Percentiles rank a stretch among this genome's conserved stretches.
These are phyloP conservation scores for Trametes polyzona DNA, from an alignment of 1,284 basidiomycete genomes.

Conservation along the genomic window DNA sequence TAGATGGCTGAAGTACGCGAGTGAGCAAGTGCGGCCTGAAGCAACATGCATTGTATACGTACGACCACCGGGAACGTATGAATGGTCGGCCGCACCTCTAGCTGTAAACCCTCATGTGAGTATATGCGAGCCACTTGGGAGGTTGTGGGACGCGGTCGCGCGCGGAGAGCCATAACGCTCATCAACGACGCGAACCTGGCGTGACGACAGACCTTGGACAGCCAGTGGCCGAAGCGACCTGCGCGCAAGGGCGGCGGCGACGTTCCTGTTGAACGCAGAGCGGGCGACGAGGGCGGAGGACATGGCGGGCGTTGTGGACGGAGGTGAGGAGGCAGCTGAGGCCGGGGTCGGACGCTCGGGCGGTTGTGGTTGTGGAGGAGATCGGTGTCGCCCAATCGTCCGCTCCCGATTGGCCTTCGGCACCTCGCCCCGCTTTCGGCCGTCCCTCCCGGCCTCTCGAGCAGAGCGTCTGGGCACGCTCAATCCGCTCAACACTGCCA, in stretches of 20 bases:
- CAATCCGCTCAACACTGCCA: no score
- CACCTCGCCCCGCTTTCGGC: constrained; percentile 21
- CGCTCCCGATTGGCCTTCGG: constrained; percentile 25
- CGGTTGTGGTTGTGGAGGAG: constrained; percentile 1
- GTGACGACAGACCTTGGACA: constrained; percentile 30
- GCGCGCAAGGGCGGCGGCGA: constrained; percentile 45
- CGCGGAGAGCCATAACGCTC: neutral
- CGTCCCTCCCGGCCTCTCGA: constrained; percentile 10
- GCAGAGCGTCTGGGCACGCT: neutral
- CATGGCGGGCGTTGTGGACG: constrained; percentile 45
- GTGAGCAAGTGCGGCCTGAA: neutral
- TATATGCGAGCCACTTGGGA: neutral
- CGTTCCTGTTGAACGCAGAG: constrained; percentile 49
- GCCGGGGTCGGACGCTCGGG: neutral
- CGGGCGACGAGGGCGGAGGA: constrained; percentile 54
- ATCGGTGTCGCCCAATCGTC: constrained; percentile 18
- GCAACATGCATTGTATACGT: constrained; percentile 38
- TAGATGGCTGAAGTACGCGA: constrained; percentile 69
- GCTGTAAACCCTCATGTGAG: constrained; percentile 30
- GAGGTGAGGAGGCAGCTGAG: constrained; percentile 12
- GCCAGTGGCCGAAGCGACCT: constrained; percentile 41
- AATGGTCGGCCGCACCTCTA: constrained; percentile 33
- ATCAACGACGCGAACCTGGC: constrained; percentile 33
- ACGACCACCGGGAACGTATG: constrained; percentile 75
- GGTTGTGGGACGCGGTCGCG: neutral